Evolutionary conservation across 257 asterid species (phyloP).

Genomic region (Anisodus tanguticus): DNA sequence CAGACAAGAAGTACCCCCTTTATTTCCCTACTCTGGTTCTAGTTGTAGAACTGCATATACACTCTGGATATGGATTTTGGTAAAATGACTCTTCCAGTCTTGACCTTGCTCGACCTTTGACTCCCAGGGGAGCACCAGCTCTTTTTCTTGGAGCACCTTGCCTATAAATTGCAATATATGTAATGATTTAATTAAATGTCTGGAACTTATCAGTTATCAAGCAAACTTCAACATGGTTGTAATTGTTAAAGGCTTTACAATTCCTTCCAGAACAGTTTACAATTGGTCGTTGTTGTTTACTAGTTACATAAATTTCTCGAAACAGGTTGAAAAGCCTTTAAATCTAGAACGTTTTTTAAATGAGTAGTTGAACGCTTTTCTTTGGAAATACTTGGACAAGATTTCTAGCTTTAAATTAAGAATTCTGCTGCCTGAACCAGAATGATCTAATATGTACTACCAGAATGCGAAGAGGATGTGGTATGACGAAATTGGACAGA

Average conservation of each 20-base stretch:
- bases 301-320: neutral
- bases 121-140: conserved; percentile 74
- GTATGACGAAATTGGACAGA: neutral
- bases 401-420: neutral
- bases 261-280: conserved; percentile 21
- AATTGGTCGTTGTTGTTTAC: neutral
- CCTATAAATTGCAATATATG: conserved; percentile 47
- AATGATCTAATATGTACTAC: neutral
- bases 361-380: neutral
- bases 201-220: neutral
- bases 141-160: conserved; percentile 80
- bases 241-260: conserved; percentile 13
- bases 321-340: neutral
- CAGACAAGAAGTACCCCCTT: neutral
- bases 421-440: neutral
- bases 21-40: conserved; percentile 38
- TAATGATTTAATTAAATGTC: neutral
- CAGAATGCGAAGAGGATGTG: neutral
- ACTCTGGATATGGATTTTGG: conserved; percentile 90
- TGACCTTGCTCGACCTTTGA: conserved; percentile 76
- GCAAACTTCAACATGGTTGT: neutral
- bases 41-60: conserved; percentile 60
- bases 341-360: neutral
- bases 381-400: neutral
- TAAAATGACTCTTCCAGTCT: conserved; percentile 88